Conservation (phyloP, 352 stramenopile species). For the Globisporangium echinulatum region DNA sequence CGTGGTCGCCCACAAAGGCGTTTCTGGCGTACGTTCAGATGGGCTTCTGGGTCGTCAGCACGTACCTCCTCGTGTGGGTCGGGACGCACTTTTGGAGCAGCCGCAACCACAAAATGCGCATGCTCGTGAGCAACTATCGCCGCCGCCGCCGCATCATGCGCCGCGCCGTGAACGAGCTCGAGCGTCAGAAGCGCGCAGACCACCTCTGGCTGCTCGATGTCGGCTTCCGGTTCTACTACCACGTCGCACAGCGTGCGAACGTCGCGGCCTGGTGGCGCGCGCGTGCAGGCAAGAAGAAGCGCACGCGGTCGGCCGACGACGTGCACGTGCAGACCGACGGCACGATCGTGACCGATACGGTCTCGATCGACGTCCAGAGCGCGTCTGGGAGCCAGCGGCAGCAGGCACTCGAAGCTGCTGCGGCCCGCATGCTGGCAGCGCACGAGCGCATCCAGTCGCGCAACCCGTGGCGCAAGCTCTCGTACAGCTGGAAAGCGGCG, state of each 20-base stretch:
- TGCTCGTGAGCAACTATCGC: conserved; percentile 72
- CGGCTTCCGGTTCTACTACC: conserved; percentile 65
- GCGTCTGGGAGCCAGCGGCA: conserved; percentile 7
- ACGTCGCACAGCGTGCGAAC: conserved; percentile 43
- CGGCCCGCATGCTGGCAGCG: conserved; percentile 26
- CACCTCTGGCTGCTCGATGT: conserved; percentile 71
- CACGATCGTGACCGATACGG: conserved; percentile 15
- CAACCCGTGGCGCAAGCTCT: conserved; percentile 56
- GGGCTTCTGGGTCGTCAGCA: conserved; percentile 53
- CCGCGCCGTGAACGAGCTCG: conserved; percentile 39
- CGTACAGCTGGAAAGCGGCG: conserved; percentile 30
- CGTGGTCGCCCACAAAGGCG: conserved; percentile 50
- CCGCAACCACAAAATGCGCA: conserved; percentile 69
- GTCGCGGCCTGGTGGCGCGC: conserved; percentile 14
- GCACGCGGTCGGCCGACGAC: conserved; percentile 6
- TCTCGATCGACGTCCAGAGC: conserved; percentile 22
- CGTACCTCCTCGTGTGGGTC: conserved; percentile 66
- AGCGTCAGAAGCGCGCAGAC: conserved; percentile 57
- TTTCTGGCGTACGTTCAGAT: conserved; percentile 70
- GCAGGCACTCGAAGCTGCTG: conserved; percentile 1
- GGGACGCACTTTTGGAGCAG: conserved; percentile 75
- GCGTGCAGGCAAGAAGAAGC: conserved; percentile 1
- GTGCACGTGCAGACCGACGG: conserved; percentile 5
- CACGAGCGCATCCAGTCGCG: conserved; percentile 22
- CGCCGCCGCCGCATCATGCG: conserved; percentile 45